Evolutionary conservation across 83 land plant genomes (phyloP), one percentile per base, ranked within the genome.

Genomic region (Diphasiastrum complanatum): DNA sequence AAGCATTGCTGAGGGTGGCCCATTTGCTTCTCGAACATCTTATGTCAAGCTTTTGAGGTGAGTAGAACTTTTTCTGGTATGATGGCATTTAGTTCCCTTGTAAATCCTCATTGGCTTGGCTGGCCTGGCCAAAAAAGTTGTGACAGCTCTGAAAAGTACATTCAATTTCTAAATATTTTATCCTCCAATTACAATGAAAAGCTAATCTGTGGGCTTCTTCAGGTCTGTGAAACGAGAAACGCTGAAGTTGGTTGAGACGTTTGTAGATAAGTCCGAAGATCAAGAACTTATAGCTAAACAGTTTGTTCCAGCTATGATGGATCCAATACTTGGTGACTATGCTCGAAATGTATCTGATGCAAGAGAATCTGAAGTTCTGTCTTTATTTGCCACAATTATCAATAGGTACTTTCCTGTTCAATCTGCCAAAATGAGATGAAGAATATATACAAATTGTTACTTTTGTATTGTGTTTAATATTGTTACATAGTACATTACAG

Each of bases 241-340:
- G 20, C 82, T 95, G 34, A 95, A 90, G 72, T 74, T 95, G 64
- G 81, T 95, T 64, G 99, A 95, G 65, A 95, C 99, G 33, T 95
- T 95, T 63, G 78, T 95, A 61, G 99, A 90, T 66, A 95, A 86
- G 66, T 89, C 97, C 32, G 97, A 95, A 67, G 99, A 86, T 67
- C 83, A 83, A 43, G 82, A 87, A 29, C 75, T 86, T 47, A 82
- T 90, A 37, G 97, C 97, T 5, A 95, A 86, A 48, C 93, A 95
- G 56, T 95, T 95, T 78, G 93, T 95, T 11, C 97, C 90, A 25
- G 90, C 93, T 43, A 95, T 95, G 99, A 89, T 85, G 97, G 99
- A 95, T 67, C 97, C 93, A 32, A 80, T 95, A 45, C 80, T 95
- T 51, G 93, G 83, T 52, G 99, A 95, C 55, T 95, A 95, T 83